Base-by-base conservation (phyloP, 2,329 filamentous ascomycete genomes). In the Trichoderma sp. region DNA sequence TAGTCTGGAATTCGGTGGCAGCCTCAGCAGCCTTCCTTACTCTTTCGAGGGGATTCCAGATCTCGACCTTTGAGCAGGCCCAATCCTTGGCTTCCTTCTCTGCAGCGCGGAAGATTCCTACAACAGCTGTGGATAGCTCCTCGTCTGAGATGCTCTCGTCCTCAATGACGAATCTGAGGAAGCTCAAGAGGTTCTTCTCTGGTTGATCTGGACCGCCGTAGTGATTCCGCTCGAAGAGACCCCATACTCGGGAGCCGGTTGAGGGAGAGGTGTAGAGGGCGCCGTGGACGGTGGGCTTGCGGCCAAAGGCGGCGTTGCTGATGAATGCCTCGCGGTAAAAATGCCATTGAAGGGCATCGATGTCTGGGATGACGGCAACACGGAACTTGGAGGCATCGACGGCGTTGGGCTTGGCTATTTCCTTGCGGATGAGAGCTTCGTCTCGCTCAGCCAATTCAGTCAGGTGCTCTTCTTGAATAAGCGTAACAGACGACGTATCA, bases 311-410 rank as follows among this genome's bases (percentile, higher is more conserved):
- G 73, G 89, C 86, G 70, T 86, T 85, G 6, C 87, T 88, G 77
- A 95, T 91, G 80, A 92, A 96, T 64, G 94, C 90, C 81, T 97
- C 94, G 63, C 95, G 89, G 91, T 62, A 90, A 76, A 73, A 95
- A 83, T 53, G 93, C 92, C 53, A 96, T 87, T 76, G 73, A 2
- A 80, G 72, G 7, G 77, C 78, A n/a, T 77, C 76, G 4, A 77
- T 58, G 39, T 80, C 78, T 0, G 81, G 81, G 0, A 81, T 62
- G 11, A 83, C 65, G 18, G 79, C 80, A 11, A 78, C 78, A 77
- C 77, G 79, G 77, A 76, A 77, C 78, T 77, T 77, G 76, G 76
- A 72, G 1, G 77, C 71, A 24, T 66, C 43, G 4, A 7, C 2
- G 0, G 64, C 24, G 24, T 56, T 65, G 14, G 76, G 75, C 73